Conservation (phyloP, 441 rosid species). For the Codiaeum variegatum region DNA sequence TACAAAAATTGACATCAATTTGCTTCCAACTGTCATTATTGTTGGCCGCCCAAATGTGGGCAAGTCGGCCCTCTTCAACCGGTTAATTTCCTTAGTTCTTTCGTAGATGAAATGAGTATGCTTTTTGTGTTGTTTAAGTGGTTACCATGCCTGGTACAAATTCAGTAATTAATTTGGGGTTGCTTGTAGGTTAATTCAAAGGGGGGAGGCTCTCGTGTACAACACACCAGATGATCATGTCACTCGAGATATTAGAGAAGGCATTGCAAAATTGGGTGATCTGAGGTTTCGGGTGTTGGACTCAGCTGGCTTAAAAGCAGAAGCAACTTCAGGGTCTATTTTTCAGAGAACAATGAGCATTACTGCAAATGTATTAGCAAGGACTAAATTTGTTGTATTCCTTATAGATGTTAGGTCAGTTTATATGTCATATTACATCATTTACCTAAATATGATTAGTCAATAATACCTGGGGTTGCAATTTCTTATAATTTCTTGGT, state of each 20-base stretch:
- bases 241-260: conserved; percentile 87
- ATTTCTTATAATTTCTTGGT: conserved; percentile 11
- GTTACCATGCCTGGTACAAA: background rate
- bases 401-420: conserved; percentile 73
- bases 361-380: conserved; percentile 76
- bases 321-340: conserved; percentile 79
- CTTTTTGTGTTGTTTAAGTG: background rate
- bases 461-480: background rate
- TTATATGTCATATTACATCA: background rate
- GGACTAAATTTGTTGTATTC: conserved; percentile 75
- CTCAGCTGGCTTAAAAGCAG: conserved; percentile 94
- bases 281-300: conserved; percentile 79
- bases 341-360: conserved; percentile 75
- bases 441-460: conserved; percentile 1
- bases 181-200: conserved; percentile 59
- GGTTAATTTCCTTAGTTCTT: conserved; percentile 38
- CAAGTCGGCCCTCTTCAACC: conserved; percentile 86
- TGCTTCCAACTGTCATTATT: conserved; percentile 78
- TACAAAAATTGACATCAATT: conserved; percentile 50
- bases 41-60: conserved; percentile 94
- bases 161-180: conserved; percentile 1
- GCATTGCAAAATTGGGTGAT: conserved; percentile 82
- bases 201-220: conserved; percentile 91
- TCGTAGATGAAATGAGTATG: background rate
- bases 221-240: conserved; percentile 94